Evolutionary conservation across 345 rosid species (phyloP), one percentile per base, ranked within the genome.

Genomic region (Aquilaria malaccensis): DNA sequence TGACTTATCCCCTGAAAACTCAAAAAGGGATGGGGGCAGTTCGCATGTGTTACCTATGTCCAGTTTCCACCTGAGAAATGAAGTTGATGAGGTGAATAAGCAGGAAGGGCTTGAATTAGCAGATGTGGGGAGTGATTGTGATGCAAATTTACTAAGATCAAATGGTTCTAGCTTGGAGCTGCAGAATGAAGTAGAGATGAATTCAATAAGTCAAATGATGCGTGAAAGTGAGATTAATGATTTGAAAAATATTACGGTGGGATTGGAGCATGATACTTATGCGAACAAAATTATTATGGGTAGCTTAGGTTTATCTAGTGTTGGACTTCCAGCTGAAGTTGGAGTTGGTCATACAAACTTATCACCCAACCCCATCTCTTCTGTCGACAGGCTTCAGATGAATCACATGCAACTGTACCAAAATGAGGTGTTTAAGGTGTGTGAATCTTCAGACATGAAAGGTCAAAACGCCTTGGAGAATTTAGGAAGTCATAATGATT

Each of bases 281-380:
- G 62, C 72, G 51, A 69, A 68, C 75, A 70, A 64, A 70, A 68
- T 70, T 41, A 54, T 71, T 56, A 55, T 67, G 63, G 72, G 66
- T 58, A 64, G 56, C 63, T 29, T 71, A 50, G 71, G 69, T 71
- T 61, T 76, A 58, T 70, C 62, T 61, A 68, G 73, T 70, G 64
- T 66, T 66, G 65, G 76, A 72, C 64, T 62, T 73, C 85, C 78
- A 61, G 67, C 65, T 79, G 89, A 79, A 63, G 75, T 74, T 58
- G 62, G 63, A 58, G 66, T 59, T 52, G 72, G 66, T 72, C 63
- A 30, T 53, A 45, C 73, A 56, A 63, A 31, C 57, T 70, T 66
- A 13, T 65, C 83, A 50, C 37, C 74, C 55, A 67, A 74, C 66
- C 73, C 45, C 55, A 48, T 78, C 70, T 77, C 67, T 52, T 63